A percentile compares a stretch with the other conserved stretches of the same genome.
phyloP scores from a whole-genome alignment of 2,329 filamentous ascomycete genomes.

The Lasiodiplodia theobromae region DNA sequence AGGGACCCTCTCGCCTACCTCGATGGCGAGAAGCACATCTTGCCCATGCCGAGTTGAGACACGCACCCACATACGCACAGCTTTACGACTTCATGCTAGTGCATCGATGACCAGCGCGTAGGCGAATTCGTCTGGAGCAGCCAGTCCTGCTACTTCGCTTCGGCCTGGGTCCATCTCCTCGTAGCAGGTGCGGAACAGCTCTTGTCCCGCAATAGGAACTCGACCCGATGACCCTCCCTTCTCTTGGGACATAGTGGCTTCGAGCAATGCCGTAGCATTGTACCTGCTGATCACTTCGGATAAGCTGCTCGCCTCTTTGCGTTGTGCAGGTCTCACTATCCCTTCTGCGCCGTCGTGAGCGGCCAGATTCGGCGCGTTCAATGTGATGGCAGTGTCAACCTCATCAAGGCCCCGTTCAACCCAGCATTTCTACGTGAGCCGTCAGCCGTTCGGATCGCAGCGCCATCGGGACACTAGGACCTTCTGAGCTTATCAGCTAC shows the following conservation, averaged over 20 bases:
- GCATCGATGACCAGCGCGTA: slow-evolving; percentile 4
- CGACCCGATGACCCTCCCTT: slow-evolving; percentile 18
- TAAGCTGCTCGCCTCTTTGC: neutral
- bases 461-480: neutral
- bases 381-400: neutral
- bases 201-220: slow-evolving; percentile 8
- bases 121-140: slow-evolving; percentile 18
- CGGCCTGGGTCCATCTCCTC: slow-evolving; percentile 8
- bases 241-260: neutral
- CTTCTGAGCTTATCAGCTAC: slow-evolving; percentile 16
- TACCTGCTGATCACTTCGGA: neutral
- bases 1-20: neutral
- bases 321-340: neutral
- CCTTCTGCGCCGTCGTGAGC: neutral
- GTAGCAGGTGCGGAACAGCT: slow-evolving; percentile 1
- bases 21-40: slow-evolving; percentile 12
- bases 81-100: slow-evolving; percentile 13
- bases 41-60: slow-evolving; percentile 3
- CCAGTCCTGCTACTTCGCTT: slow-evolving; percentile 25
- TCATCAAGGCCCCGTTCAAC: neutral
- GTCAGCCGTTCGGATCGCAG: slow-evolving; percentile 5
- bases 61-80: slow-evolving; percentile 11
- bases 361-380: neutral
- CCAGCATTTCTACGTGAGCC: slow-evolving; percentile 15
- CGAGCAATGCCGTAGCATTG: neutral